Conservation (phyloP, 225 moss, liverwort and hornwort genomes). For the Thuidium tamariscinum region DNA sequence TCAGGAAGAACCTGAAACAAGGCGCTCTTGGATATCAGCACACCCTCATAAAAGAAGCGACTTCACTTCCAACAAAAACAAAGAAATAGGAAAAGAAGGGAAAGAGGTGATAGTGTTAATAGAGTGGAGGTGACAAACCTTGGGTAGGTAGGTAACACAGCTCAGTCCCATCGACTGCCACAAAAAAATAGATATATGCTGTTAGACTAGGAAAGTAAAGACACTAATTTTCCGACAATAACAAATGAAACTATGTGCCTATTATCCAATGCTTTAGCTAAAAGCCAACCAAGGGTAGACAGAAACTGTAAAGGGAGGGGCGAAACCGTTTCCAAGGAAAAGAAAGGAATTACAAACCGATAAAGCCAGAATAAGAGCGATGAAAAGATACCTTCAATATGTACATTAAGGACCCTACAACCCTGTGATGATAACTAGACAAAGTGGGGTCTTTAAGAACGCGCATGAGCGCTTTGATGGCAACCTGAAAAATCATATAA, state of each 20-base stretch:
- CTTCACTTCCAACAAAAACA: background rate
- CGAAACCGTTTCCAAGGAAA: background rate
- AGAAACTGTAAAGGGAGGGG: background rate
- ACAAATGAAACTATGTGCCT: background rate
- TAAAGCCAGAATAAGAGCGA: background rate
- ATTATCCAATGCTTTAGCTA: background rate
- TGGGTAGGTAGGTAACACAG: slow-evolving; percentile 92
- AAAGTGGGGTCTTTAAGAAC: slow-evolving; percentile 83
- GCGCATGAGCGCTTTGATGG: slow-evolving; percentile 91
- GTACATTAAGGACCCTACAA: slow-evolving; percentile 91
- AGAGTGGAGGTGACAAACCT: slow-evolving; percentile 34
- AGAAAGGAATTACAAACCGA: background rate
- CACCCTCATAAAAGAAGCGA: background rate
- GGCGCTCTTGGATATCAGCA: background rate
- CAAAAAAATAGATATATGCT: background rate
- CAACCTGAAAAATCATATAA: slow-evolving; percentile 43
- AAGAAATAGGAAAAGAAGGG: background rate
- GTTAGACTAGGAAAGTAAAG: background rate
- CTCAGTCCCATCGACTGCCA: slow-evolving; percentile 97
- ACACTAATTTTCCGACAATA: background rate
- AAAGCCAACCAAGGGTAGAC: background rate
- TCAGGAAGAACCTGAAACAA: slow-evolving; percentile 84
- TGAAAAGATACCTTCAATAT: slow-evolving; percentile 67
- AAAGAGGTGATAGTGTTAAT: background rate
- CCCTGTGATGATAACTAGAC: slow-evolving; percentile 91